Evolutionary conservation across 2,329 filamentous ascomycete species (phyloP), one percentile per base, ranked within the genome.

Genomic region (Aureobasidium melanogenum): DNA sequence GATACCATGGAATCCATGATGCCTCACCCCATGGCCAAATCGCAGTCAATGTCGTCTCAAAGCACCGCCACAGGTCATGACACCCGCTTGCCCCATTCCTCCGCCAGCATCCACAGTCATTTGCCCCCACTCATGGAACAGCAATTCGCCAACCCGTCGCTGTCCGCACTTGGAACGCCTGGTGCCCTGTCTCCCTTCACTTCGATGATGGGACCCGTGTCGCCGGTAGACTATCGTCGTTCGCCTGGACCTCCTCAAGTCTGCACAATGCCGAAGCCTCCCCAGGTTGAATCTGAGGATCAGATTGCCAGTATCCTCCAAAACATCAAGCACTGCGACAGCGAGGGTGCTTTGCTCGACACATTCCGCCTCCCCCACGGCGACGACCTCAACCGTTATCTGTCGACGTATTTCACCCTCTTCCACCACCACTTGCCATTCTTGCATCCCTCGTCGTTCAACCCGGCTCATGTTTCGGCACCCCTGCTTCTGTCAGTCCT

Each of bases 341-440:
- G 82, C 66, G 89, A 96, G 69, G 86, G 87, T 70, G 86, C 88
- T 48, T 86, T 97, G 62, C 86, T 91, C 17, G 91, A 95, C 61
- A 91, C 89, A 62, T 97, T 97, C 81, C 88, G 91, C 66, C 82
- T 97, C 48, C 94, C 94, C 6, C 87, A 83, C 66, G 82, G 91
- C 38, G 82, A 85, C 38, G 88, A 89, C 2, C 78, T 97, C 72
- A 97, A 99, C 76, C 85, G 91, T 65, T 96, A 96, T 74, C 79
- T 99, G 64, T 89, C 91, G 63, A 96, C 93, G 1, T 99, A 97
- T 80, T 99, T 97, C 75, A 91, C 89, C 72, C 80, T 97, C 69
- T 99, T 97, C 76, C 94, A 99, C 72, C 94, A 96, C 69, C 94
- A 99, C 71, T 77, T 97, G 71, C 94, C 94, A 1, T 97, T 99